Conservation (phyloP, 352 stramenopile genomes). For the Phytophthora lateralis region DNA sequence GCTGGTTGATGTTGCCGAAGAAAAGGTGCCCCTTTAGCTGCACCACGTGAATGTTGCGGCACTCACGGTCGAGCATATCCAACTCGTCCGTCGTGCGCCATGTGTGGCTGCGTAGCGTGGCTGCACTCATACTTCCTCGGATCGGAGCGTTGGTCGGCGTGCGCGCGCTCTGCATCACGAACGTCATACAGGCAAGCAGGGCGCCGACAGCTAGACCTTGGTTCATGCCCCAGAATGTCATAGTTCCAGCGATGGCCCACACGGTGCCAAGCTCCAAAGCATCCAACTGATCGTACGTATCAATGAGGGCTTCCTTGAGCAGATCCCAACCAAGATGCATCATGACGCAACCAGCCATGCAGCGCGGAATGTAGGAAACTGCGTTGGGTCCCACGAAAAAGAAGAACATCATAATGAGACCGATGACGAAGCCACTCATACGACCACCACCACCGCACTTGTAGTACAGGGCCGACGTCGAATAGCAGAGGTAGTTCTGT, state of each 20-base stretch:
- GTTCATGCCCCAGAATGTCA: constrained; percentile 95
- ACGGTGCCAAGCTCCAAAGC: constrained; percentile 90
- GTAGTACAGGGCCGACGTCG: constrained; percentile 85
- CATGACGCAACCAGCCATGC: constrained; percentile 93
- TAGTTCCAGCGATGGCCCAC: constrained; percentile 89
- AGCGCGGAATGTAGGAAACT: constrained; percentile 89
- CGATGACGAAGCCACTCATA: constrained; percentile 68
- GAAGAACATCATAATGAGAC: constrained; percentile 76
- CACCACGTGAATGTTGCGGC: constrained; percentile 80
- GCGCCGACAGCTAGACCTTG: constrained; percentile 87
- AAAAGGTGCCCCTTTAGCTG: constrained; percentile 86
- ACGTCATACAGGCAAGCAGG: constrained; percentile 89
- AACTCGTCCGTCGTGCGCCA: constrained; percentile 82
- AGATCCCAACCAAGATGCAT: constrained; percentile 92
- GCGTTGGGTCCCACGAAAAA: constrained; percentile 90
- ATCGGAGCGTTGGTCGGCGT: constrained; percentile 87
- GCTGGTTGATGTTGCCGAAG: constrained; percentile 91
- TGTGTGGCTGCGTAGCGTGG: constrained; percentile 86
- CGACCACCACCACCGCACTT: constrained; percentile 86
- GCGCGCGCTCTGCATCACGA: constrained; percentile 89
- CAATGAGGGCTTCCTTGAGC: constrained; percentile 89
- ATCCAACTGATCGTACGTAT: constrained; percentile 90
- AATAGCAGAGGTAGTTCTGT: constrained; percentile 93
- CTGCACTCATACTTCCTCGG: constrained; percentile 89
- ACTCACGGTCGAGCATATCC: constrained; percentile 74